These are phyloP conservation scores for Mesotaenium endlicherianum DNA, from an alignment of 139 green algal species.

Conservation along the genomic window DNA sequence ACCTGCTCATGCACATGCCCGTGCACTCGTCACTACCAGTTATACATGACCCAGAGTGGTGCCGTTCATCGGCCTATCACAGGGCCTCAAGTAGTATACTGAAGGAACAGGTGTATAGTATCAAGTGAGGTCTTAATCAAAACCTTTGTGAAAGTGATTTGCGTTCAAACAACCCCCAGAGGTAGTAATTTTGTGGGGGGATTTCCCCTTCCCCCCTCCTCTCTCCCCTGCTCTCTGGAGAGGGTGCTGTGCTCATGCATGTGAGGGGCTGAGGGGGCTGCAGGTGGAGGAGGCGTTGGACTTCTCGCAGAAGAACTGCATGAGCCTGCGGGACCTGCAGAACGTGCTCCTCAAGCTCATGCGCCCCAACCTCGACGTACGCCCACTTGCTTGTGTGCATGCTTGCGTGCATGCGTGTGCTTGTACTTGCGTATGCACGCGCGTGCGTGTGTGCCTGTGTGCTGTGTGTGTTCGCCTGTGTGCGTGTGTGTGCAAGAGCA, in stretches of 20 bases:
- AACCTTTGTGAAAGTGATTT: not conserved
- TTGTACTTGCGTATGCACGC: not conserved
- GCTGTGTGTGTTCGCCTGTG: too few species aligned
- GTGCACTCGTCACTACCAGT: too few species aligned
- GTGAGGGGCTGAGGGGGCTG: not conserved
- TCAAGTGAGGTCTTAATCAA: not conserved
- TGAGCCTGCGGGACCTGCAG: constrained; percentile 45
- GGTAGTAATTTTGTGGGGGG: not conserved
- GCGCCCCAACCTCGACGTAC: constrained; percentile 13
- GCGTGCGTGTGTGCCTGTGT: not conserved
- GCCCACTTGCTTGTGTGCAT: too few species aligned
- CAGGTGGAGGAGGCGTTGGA: constrained; percentile 43
- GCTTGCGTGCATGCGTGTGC: not conserved
- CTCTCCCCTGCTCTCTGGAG: not conserved
- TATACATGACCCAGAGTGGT: too few species aligned
- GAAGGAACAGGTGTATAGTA: too few species aligned
- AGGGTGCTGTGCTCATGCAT: not conserved
- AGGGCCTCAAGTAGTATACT: too few species aligned
- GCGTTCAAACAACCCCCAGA: not conserved
- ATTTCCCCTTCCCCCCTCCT: not conserved
- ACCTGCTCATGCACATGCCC: too few species aligned
- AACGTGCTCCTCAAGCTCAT: constrained; percentile 30
- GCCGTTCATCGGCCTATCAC: too few species aligned
- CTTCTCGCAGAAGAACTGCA: constrained; percentile 34
- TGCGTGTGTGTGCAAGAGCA: too few species aligned